Base-by-base conservation (phyloP, 2,329 filamentous ascomycete species). In the Didymella lethalis region DNA sequence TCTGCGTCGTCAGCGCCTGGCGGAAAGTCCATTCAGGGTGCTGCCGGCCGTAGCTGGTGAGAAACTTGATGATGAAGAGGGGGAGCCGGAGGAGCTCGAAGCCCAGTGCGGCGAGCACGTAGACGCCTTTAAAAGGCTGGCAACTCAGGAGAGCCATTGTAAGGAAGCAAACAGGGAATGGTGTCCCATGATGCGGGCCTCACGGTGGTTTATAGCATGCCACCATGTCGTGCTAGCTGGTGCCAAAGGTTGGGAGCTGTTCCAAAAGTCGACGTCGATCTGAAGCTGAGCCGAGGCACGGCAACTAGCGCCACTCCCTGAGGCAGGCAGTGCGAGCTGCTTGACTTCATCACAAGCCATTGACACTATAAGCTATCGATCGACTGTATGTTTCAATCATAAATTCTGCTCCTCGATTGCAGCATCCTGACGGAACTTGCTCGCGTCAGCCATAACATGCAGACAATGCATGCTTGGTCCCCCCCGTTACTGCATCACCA, bases 81-180 rank as follows among this genome's bases (percentile, higher is more conserved):
- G 79, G 79, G 2, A 81, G 54, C 4, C 76, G 72, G 11, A 66
- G 59, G 25, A 76, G 54, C 52, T 77, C 76, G 60, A 77, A 65
- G 25, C 67, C 58, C 16, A 78, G 32, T 7, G 78, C 76, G 18
- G 67, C 52, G 20, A 81, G 66, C 7, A 68, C 69, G 64, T 78
- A 81, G 45, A 76, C n/a, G 51, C 58, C 74, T 59, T 80, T 81
- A 64, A 77, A 63, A 52, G 79, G 79, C 49, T 80, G 79, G 52
- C 60, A 64, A 14, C 74, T 58, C 23, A 74, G 34, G 43, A 74
- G 28, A 3, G 64, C 47, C 70, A 72, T 72, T 7, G 34, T 40
- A 8, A 11, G n/a, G 4, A 25, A 28, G 18, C 11, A 26, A 2
- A 18, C 3, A 14, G 7, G 18, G 8, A 2, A 4, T 10, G 8